A percentile compares a stretch with the other conserved stretches of the same genome.
These are phyloP conservation scores for Crepidotus variabilis DNA, from an alignment of 768 basidiomycete species.

Conservation along the genomic window DNA sequence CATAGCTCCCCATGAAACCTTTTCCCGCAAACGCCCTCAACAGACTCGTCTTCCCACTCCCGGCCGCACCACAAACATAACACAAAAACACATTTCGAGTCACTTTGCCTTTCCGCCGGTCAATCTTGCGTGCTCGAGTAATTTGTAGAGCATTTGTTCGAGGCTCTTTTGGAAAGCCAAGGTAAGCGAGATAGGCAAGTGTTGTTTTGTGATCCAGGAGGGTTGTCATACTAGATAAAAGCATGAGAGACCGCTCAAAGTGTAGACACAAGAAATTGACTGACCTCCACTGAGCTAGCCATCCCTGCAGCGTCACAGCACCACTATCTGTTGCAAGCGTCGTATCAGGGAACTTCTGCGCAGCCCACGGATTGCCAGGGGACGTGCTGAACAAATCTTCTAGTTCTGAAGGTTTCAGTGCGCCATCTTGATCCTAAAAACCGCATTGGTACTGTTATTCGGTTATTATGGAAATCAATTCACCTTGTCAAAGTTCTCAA, in stretches of 20 bases:
- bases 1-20: slow-evolving; percentile 67
- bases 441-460: background rate
- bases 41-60: slow-evolving; percentile 91
- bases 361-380: slow-evolving; percentile 95
- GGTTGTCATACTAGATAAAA: slow-evolving; percentile 80
- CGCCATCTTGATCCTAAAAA: slow-evolving; percentile 88
- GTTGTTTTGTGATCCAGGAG: slow-evolving; percentile 91
- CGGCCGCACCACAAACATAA: slow-evolving; percentile 93
- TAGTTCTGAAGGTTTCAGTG: slow-evolving; percentile 78
- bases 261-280: slow-evolving; percentile 12
- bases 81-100: slow-evolving; percentile 89
- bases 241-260: slow-evolving; percentile 2
- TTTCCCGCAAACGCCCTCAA: slow-evolving; percentile 85
- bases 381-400: slow-evolving; percentile 90
- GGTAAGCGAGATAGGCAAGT: slow-evolving; percentile 90
- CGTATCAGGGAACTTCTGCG: slow-evolving; percentile 88
- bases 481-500: slow-evolving; percentile 93
- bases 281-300: slow-evolving; percentile 98
- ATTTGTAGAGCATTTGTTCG: slow-evolving; percentile 84
- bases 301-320: slow-evolving; percentile 93
- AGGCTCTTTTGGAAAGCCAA: slow-evolving; percentile 81
- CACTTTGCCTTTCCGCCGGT: slow-evolving; percentile 84
- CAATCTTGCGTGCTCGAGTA: slow-evolving; percentile 79
- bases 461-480: background rate
- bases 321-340: slow-evolving; percentile 85